These are phyloP conservation scores for Exidia glandulosa DNA, from an alignment of 768 basidiomycete genomes.

Conservation along the genomic window DNA sequence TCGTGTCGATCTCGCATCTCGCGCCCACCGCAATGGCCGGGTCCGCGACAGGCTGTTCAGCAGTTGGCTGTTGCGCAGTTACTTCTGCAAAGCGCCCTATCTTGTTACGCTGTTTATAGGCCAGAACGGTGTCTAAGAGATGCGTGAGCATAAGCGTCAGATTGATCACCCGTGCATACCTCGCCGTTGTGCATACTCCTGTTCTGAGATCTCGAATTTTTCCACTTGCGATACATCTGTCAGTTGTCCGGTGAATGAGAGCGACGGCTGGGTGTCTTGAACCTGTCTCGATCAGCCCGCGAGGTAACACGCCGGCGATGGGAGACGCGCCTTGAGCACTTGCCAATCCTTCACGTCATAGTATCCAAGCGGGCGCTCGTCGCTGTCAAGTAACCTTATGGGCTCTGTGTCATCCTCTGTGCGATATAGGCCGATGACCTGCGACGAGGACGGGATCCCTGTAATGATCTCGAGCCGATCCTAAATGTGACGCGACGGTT, in stretches of 20 bases:
- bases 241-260: slow-evolving; percentile 67
- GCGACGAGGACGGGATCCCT: slow-evolving; percentile 71
- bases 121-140: slow-evolving; percentile 67
- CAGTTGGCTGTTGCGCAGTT: slow-evolving; percentile 17
- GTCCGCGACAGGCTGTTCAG: slow-evolving; percentile 24
- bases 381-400: slow-evolving; percentile 51
- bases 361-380: slow-evolving; percentile 54
- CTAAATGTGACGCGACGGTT: slow-evolving; percentile 25
- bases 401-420: slow-evolving; percentile 36
- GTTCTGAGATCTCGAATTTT: slow-evolving; percentile 80
- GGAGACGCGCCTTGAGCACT: slow-evolving; percentile 58
- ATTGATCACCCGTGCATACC: slow-evolving; percentile 33
- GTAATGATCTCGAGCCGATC: slow-evolving; percentile 81
- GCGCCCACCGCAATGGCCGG: slow-evolving; percentile 47
- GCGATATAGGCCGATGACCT: slow-evolving; percentile 52
- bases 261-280: slow-evolving; percentile 63
- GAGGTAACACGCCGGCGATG: neutral
- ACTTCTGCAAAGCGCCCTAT: slow-evolving; percentile 76
- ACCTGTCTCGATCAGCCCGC: slow-evolving; percentile 32
- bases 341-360: slow-evolving; percentile 71
- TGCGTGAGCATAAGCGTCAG: slow-evolving; percentile 1
- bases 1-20: slow-evolving; percentile 73
- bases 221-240: slow-evolving; percentile 79
- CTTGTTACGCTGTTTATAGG: slow-evolving; percentile 77
- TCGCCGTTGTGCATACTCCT: slow-evolving; percentile 68